Conservation (phyloP, 2,329 filamentous ascomycete species). For the Aphanocladium album region DNA sequence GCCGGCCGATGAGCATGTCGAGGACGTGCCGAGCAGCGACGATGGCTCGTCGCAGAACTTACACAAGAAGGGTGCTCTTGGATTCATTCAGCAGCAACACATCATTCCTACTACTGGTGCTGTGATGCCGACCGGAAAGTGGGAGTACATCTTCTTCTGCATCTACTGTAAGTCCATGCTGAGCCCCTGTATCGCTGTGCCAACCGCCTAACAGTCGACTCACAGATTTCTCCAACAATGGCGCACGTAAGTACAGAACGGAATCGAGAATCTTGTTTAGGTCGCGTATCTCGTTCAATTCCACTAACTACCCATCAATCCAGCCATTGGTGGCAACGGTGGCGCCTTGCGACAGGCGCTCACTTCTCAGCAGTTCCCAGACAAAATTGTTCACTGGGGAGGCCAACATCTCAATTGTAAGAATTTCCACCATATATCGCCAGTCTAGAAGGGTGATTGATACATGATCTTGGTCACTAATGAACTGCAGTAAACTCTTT, state of each 20-base stretch:
- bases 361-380: conserved; percentile 7
- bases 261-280: background rate
- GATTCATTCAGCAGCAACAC: conserved; percentile 15
- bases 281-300: background rate
- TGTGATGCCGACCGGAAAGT: conserved; percentile 15
- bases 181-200: background rate
- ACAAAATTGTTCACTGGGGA: conserved; percentile 12
- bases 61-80: conserved; percentile 10
- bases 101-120: conserved; percentile 15
- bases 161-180: conserved; percentile 11
- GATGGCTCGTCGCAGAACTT: background rate
- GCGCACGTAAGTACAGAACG: conserved; percentile 12
- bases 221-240: conserved; percentile 16
- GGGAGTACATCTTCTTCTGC: conserved; percentile 18
- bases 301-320: background rate
- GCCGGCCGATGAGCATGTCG: conserved; percentile 1
- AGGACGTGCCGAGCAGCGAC: background rate
- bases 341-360: conserved; percentile 15
- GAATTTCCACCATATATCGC: background rate
- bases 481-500: conserved; percentile 13
- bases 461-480: background rate
- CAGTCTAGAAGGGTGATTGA: background rate
- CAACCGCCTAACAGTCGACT: background rate
- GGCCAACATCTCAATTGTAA: conserved; percentile 7
- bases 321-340: conserved; percentile 16